These are phyloP conservation scores for Oropetium thomaeum DNA, from an alignment of 176 grass and related monocot genomes.

Conservation along the genomic window DNA sequence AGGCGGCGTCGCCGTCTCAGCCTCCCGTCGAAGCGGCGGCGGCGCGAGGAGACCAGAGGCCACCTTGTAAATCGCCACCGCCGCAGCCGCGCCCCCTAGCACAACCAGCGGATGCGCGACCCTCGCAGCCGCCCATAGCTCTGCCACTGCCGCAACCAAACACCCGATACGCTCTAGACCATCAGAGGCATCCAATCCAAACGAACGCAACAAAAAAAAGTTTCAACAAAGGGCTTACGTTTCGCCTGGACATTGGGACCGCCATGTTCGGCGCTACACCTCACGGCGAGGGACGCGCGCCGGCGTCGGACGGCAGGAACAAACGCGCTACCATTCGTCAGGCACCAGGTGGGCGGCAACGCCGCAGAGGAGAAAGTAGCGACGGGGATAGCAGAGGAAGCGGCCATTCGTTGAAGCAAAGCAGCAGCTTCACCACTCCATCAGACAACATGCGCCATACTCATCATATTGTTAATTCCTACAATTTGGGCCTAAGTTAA, in stretches of 20 bases:
- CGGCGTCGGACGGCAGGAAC: neutral
- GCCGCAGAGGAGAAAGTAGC: neutral
- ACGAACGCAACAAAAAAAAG: neutral
- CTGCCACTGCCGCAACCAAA: slow-evolving; percentile 33
- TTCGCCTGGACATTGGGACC: slow-evolving; percentile 24
- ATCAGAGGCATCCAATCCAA: neutral
- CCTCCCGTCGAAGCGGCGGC: neutral
- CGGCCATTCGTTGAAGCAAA: neutral
- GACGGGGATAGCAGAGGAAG: neutral
- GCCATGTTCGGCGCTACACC: slow-evolving; percentile 26
- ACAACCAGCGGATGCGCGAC: slow-evolving; percentile 52
- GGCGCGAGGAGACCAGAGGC: slow-evolving; percentile 46
- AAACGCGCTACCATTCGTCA: neutral
- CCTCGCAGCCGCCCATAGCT: slow-evolving; percentile 64
- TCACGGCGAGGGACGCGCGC: neutral
- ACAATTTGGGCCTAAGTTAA: too few relatives aligned
- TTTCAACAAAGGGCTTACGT: slow-evolving; percentile 14
- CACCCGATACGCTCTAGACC: neutral
- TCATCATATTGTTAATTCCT: neutral
- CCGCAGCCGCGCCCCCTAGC: slow-evolving; percentile 51
- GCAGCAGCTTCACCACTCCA: neutral
- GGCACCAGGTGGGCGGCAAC: neutral
- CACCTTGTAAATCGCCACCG: slow-evolving; percentile 54
- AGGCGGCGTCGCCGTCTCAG: slow-evolving; percentile 21
- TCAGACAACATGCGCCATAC: neutral